phyloP scores from a whole-genome alignment of 2,329 filamentous ascomycete species.

The Periconia sp. region DNA sequence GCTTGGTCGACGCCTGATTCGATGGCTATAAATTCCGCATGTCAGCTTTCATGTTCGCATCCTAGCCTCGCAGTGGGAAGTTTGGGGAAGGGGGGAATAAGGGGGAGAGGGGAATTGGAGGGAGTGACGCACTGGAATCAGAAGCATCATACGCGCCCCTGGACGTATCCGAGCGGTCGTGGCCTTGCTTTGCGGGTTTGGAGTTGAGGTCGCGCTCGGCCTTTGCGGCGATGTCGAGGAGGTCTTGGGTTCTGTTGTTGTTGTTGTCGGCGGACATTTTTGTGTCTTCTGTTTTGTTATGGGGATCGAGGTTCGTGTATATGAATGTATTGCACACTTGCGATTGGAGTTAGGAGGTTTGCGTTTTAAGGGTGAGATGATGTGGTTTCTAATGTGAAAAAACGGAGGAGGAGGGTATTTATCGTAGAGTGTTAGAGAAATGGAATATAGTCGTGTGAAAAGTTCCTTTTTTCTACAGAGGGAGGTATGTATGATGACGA shows the following conservation, averaged over 20 bases:
- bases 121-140: constrained; percentile 39
- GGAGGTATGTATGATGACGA: no score
- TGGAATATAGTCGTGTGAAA: no score
- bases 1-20: constrained; percentile 53
- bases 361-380: no score
- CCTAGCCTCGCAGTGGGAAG: no score
- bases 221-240: constrained; percentile 48
- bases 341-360: not conserved
- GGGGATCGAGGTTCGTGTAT: not conserved
- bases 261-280: constrained; percentile 49
- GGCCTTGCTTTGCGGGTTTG: constrained; percentile 42
- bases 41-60: no score
- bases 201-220: constrained; percentile 54
- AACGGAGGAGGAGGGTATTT: no score
- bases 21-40: no score
- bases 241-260: constrained; percentile 44
- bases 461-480: no score
- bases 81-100: not conserved
- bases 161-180: constrained; percentile 6
- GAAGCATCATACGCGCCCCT: constrained; percentile 17
- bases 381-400: no score
- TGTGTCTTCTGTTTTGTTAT: not conserved
- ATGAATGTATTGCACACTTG: not conserved
- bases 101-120: not conserved
- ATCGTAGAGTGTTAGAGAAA: no score